phyloP scores from a whole-genome alignment of 2,329 filamentous ascomycete genomes.

The Diaporthe sp. region DNA sequence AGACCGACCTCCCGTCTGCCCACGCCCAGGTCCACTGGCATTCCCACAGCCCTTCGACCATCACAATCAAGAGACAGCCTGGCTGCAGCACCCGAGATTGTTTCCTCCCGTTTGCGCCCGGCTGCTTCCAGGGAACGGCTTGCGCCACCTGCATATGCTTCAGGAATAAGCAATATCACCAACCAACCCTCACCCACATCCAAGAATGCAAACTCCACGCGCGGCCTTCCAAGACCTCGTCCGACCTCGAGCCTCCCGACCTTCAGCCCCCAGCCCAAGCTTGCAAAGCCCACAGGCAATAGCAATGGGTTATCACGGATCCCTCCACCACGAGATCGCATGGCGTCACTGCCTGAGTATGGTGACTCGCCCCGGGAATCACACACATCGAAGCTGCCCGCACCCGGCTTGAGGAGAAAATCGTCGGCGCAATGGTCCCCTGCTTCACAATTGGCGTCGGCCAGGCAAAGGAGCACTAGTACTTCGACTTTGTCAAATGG shows the following conservation, averaged over 20 bases:
- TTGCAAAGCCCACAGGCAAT: not conserved
- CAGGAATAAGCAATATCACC: constrained; percentile 22
- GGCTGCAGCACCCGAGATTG: constrained; percentile 25
- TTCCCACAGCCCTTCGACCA: constrained; percentile 33
- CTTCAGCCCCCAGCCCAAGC: constrained; percentile 22
- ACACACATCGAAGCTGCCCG: constrained; percentile 26
- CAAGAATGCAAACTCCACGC: not conserved
- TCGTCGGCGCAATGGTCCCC: constrained; percentile 26
- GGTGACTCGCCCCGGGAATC: not conserved
- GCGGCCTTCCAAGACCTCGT: constrained; percentile 27
- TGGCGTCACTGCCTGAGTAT: constrained; percentile 35
- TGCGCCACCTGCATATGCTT: not conserved
- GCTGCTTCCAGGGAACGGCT: constrained; percentile 36
- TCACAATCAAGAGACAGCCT: constrained; percentile 33
- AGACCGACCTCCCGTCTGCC: constrained; percentile 37
- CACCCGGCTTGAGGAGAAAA: constrained; percentile 29
- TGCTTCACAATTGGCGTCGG: constrained; percentile 6
- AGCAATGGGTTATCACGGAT: constrained; percentile 22
- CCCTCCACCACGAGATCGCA: constrained; percentile 33
- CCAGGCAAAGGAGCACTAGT: constrained; percentile 33
- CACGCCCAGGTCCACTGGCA: constrained; percentile 32
- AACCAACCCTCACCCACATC: constrained; percentile 14
- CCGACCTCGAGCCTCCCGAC: constrained; percentile 37
- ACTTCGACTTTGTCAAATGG: constrained; percentile 28
- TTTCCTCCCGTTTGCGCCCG: constrained; percentile 30